phyloP scores from a whole-genome alignment of 2,329 filamentous ascomycete species.

The Arthrobotrys sphaeroides region DNA sequence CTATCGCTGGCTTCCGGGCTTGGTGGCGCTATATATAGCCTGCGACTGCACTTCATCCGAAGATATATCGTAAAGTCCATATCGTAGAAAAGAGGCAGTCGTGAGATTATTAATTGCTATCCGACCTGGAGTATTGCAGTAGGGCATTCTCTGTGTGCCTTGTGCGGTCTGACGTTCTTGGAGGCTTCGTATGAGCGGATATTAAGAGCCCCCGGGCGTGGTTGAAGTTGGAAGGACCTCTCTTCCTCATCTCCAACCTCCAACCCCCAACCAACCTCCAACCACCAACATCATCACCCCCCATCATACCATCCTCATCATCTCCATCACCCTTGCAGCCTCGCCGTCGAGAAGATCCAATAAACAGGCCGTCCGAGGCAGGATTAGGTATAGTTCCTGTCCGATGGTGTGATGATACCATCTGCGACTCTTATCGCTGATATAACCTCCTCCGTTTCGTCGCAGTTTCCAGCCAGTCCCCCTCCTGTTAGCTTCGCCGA shows the following conservation, averaged over 20 bases:
- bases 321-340: neutral
- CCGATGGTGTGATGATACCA: neutral
- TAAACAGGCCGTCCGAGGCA: neutral
- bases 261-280: no score
- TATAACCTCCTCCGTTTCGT: neutral
- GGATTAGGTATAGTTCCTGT: neutral
- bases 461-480: neutral
- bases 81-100: neutral
- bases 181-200: no score
- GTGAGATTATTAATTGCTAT: neutral
- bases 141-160: no score
- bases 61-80: no score
- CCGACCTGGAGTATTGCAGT: neutral
- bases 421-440: neutral
- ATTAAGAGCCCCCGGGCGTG: no score
- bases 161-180: no score
- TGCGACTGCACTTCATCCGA: neutral
- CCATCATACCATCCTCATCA: neutral
- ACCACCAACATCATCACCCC: neutral
- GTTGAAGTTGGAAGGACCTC: no score
- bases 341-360: no score
- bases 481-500: neutral
- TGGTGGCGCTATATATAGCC: constrained; percentile 15
- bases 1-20: neutral
- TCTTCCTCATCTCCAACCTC: no score